Percentiles rank a stretch among this genome's conserved stretches.
Conservation (phyloP, 73 alveolate genomes). For the Paramecium bursaria region DNA sequence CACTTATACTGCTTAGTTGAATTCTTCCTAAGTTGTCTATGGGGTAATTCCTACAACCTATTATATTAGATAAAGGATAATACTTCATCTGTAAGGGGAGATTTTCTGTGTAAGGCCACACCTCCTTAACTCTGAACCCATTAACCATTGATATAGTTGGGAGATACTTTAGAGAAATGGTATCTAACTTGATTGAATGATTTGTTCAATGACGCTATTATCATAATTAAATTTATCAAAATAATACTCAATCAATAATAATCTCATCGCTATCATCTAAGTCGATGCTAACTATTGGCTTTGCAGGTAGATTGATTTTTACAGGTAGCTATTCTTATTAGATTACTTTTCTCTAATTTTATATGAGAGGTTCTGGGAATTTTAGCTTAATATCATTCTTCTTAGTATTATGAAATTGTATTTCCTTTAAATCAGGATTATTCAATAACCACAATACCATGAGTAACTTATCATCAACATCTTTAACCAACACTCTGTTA, state of each 20-base stretch:
- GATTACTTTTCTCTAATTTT: too few species aligned
- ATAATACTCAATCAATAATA: too few species aligned
- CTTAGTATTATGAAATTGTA: not conserved
- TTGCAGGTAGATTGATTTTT: too few species aligned
- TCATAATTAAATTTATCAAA: too few species aligned
- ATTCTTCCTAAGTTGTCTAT: constrained; percentile 79
- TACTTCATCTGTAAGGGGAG: constrained; percentile 89
- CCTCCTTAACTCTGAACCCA: constrained; percentile 80
- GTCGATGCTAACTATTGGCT: too few species aligned
- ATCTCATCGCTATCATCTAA: too few species aligned
- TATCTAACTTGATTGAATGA: constrained; percentile 1
- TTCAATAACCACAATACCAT: constrained; percentile 9
- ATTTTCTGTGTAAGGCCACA: constrained; percentile 71
- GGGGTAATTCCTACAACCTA: constrained; percentile 78
- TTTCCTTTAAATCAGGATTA: not conserved
- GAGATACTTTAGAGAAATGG: constrained; percentile 52
- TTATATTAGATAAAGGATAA: too few species aligned
- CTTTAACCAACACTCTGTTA: constrained; percentile 11
- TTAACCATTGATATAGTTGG: constrained; percentile 76
- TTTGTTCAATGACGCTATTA: too few species aligned
- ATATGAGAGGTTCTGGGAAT: too few species aligned
- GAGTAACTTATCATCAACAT: constrained; percentile 11
- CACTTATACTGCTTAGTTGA: constrained; percentile 81
- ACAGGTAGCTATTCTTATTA: too few species aligned
- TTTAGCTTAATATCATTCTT: not conserved